Base-by-base conservation (phyloP, 139 green algal genomes). In the Picochlorum sp. region DNA sequence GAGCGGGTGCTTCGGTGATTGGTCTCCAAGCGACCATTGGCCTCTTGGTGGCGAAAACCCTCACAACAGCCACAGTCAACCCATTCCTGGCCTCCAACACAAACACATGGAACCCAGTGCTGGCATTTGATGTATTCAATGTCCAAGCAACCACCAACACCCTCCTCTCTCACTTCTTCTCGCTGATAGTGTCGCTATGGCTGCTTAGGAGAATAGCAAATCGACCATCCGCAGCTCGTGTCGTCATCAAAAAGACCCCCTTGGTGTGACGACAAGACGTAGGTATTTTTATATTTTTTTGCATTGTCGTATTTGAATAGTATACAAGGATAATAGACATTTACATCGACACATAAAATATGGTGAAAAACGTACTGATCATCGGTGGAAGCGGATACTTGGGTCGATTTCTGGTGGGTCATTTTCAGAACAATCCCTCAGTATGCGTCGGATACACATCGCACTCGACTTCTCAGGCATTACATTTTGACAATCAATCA, bases 121-220 rank as follows among this genome's bases (percentile, higher is more conserved):
- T 98, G 37, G 92, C 94, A 4, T 82, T 99, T 57, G 94, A 99
- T 72, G 92, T 99, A 3, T 99, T 99, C 81, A 81, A 98, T 57
- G 86, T 99, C 28, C 92, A 97, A 83, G 90, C 92, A 15, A 91
- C 86, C 30, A 91, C 86, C 38, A 98, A 98, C 76, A 91, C 86
- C 15, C 71, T 96, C 57, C 69, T 96, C 21, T 81, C 85, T 4
- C 92, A 98, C 81, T 96, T 96, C 67, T 62, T 92, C 50, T 86
- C 76, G n/a, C 66, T 91, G 20, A 60, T 87, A 14, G 80, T 81
- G 68, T 86, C 74, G 3, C 76, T 98, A 49, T 92, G 83, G 82
- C 71, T 98, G 59, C 82, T 95, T n/a, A 66, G 69, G 16, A 68
- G 71, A 26, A 71, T 85, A 14, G 69, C 65, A 15, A 73, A 73